Evolutionary conservation across 257 asterid species (phyloP), one percentile per base, ranked within the genome.

Genomic region (Fraxinus americana): DNA sequence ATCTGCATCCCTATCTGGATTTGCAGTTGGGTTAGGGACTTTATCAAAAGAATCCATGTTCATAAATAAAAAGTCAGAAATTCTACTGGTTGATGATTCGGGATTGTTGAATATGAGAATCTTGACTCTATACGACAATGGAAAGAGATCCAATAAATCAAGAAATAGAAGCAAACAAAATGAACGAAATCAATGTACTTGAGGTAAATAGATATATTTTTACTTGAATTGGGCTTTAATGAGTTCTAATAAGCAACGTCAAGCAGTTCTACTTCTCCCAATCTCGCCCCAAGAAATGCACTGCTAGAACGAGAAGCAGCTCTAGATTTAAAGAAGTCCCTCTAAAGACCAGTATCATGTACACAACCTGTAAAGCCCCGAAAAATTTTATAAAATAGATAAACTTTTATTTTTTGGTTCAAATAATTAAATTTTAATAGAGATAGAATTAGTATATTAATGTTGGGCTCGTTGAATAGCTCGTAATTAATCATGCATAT

Each of bases 11-110:
- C 84, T 41, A 19, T 82, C 88, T 36, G 70, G 86, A 70, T 74
- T 77, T 0, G 80, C 17, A 29, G 30, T 65, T 0, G 80, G 87
- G 76, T 83, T 80, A 25, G 87, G 41, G 2, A 74, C 39, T 61
- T 87, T 68, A 23, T 21, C 19, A 71, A 82, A 82, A 21, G 87
- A 70, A 73, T 86, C 92, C 90, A 85, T 87, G 79, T 59, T 68
- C 63, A 23, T 77, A 27, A 29, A 29, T 41, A 61, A 71, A 73
- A 77, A 45, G 78, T 52, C n/a, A 6, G 72, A 30, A 32, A 43
- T 19, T 25, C 69, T 10, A 63, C 67, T 61, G 16, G 32, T 25
- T 11, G 65, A n/a, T 54, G 27, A 54, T 19, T 19, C 27, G 2
- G 25, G 19, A 19, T 19, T 16, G 65, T 54, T 16, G 65, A 54